A percentile compares a stretch with the other conserved stretches of the same genome.
phyloP scores from a whole-genome alignment of 108 stramenopile genomes.

The Skeletonema marinoi region DNA sequence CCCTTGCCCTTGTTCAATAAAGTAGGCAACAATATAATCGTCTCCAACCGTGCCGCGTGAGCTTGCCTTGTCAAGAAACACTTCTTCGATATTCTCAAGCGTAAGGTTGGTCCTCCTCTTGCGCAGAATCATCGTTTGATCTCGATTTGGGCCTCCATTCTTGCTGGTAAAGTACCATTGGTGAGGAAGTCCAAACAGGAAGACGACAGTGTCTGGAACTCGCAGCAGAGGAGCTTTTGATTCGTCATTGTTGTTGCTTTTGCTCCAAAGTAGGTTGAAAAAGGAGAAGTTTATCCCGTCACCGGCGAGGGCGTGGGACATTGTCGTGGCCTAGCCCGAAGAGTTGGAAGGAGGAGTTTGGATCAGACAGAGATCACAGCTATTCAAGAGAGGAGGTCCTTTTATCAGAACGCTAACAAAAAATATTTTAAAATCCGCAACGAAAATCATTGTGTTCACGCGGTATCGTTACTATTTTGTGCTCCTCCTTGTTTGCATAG shows the following conservation, averaged over 20 bases:
- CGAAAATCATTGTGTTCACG: no score
- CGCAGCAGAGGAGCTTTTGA: constrained; percentile 15
- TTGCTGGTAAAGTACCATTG: constrained; percentile 87
- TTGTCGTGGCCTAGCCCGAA: not conserved
- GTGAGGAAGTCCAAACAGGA: constrained; percentile 84
- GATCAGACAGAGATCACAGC: no score
- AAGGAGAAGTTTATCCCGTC: constrained; percentile 80
- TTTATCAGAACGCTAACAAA: no score
- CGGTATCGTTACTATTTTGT: no score
- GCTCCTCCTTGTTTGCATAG: no score
- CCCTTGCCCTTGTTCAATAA: constrained; percentile 46
- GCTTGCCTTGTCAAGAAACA: constrained; percentile 64
- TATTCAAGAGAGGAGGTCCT: no score
- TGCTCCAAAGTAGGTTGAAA: constrained; percentile 74
- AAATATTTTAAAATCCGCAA: no score
- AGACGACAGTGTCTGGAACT: constrained; percentile 85
- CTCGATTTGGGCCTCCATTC: constrained; percentile 43
- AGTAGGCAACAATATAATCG: constrained; percentile 79
- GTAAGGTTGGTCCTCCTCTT: constrained; percentile 84
- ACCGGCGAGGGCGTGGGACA: constrained; percentile 50
- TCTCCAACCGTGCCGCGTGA: constrained; percentile 22
- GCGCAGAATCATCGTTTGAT: constrained; percentile 59
- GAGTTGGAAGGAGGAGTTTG: not conserved
- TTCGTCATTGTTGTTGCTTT: constrained; percentile 23
- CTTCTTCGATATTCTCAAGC: constrained; percentile 84